A percentile compares a stretch with the other conserved stretches of the same genome.
Conservation (phyloP, 805 yeast genomes). For the Jamesozyma rosinii region DNA sequence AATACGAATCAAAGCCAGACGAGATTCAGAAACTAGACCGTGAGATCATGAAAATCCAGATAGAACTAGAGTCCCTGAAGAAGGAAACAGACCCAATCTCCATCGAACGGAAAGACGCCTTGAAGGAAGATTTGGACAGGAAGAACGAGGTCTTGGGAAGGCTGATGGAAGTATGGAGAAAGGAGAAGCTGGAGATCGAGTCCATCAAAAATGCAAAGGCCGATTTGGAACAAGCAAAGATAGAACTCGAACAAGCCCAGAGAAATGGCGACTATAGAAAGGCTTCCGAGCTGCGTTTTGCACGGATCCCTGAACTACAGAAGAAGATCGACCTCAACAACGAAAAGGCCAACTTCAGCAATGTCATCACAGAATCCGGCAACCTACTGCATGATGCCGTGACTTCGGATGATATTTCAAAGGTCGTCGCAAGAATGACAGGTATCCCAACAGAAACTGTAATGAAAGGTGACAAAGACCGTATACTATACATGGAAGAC, state of each 20-base stretch:
- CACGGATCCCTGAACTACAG: slow-evolving; percentile 76
- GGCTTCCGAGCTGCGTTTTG: slow-evolving; percentile 84
- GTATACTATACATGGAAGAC: slow-evolving; percentile 77
- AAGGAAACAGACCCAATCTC: slow-evolving; percentile 87
- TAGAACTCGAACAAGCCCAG: slow-evolving; percentile 73
- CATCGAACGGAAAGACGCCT: slow-evolving; percentile 61
- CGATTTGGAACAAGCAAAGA: slow-evolving; percentile 73
- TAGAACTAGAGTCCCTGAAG: slow-evolving; percentile 85
- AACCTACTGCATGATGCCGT: slow-evolving; percentile 68
- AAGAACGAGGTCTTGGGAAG: slow-evolving; percentile 60
- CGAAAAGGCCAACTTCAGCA: slow-evolving; percentile 33
- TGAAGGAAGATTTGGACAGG: slow-evolving; percentile 55
- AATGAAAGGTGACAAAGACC: slow-evolving; percentile 90
- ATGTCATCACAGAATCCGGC: slow-evolving; percentile 7
- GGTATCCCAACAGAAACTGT: slow-evolving; percentile 89
- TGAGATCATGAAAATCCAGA: slow-evolving; percentile 83
- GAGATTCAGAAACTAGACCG: slow-evolving; percentile 84
- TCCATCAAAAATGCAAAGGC: slow-evolving; percentile 70
- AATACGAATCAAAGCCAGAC: slow-evolving; percentile 96
- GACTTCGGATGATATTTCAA: slow-evolving; percentile 86
- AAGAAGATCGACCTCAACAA: slow-evolving; percentile 41
- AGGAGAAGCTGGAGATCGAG: slow-evolving; percentile 69
- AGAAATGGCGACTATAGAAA: slow-evolving; percentile 77
- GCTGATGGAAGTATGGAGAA: slow-evolving; percentile 78
- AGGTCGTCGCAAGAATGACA: slow-evolving; percentile 86